Evolutionary conservation across 202 grass and related monocot genomes (phyloP).

Genomic region (Panicum hallii): DNA sequence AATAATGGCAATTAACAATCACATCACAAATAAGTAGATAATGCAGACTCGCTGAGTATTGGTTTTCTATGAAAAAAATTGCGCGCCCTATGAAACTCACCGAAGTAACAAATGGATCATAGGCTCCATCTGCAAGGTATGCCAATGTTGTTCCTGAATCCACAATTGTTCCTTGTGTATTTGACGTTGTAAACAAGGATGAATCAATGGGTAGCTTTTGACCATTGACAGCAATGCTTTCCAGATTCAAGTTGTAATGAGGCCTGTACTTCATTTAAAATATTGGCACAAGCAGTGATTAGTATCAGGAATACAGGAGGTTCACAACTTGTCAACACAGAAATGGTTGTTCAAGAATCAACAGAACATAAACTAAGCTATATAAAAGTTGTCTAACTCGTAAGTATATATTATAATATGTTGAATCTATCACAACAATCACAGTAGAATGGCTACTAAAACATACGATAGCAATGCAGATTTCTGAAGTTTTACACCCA

Average conservation of each 20-base stretch:
- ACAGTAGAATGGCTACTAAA: slow-evolving; percentile 17
- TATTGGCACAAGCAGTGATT: slow-evolving; percentile 14
- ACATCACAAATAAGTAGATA: not conserved
- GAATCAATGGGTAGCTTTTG: slow-evolving; percentile 76
- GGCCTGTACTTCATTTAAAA: slow-evolving; percentile 62
- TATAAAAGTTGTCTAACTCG: not conserved
- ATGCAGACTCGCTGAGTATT: slow-evolving; percentile 15
- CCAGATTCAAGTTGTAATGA: slow-evolving; percentile 96
- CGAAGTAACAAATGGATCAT: slow-evolving; percentile 89
- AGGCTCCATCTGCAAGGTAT: slow-evolving; percentile 89
- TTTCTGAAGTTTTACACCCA: slow-evolving; percentile 25
- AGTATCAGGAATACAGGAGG: slow-evolving; percentile 28
- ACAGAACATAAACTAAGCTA: slow-evolving; percentile 16
- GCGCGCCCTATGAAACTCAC: slow-evolving; percentile 54
- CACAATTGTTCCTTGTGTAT: slow-evolving; percentile 92
- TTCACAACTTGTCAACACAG: not conserved
- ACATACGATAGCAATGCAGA: slow-evolving; percentile 12
- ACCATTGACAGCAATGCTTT: slow-evolving; percentile 90
- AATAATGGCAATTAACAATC: slow-evolving; percentile 23
- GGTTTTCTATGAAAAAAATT: not conserved
- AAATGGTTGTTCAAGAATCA: slow-evolving; percentile 23
- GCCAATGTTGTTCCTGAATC: slow-evolving; percentile 96
- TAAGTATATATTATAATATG: not conserved
- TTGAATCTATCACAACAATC: not conserved
- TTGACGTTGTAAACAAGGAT: slow-evolving; percentile 91